These are phyloP conservation scores for Lindgomyces ingoldianus DNA, from an alignment of 495 filamentous ascomycete species.

Conservation along the genomic window DNA sequence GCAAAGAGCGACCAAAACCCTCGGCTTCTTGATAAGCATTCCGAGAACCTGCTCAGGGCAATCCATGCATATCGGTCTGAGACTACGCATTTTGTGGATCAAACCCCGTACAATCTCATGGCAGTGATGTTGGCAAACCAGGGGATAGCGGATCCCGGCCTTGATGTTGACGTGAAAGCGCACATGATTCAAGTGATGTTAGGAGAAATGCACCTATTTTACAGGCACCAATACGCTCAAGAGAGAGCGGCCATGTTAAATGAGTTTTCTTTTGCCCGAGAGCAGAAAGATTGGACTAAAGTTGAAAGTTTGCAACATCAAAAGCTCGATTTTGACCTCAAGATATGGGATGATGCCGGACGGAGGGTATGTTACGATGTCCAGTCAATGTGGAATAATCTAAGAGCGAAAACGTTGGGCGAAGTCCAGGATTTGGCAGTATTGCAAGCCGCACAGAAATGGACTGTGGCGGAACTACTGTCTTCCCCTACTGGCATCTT, in stretches of 20 bases:
- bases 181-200: neutral
- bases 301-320: neutral
- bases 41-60: neutral
- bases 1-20: neutral
- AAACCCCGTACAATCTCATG: neutral
- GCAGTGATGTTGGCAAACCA: conserved; percentile 6
- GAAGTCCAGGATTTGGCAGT: neutral
- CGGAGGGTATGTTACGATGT: neutral
- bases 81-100: neutral
- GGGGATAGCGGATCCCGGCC: conserved; percentile 1
- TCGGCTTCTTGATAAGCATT: neutral
- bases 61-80: conserved; percentile 16
- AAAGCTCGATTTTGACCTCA: neutral
- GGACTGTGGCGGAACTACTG: neutral
- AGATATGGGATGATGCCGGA: neutral
- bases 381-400: neutral
- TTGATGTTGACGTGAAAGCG: neutral
- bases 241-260: neutral
- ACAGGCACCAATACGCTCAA: neutral
- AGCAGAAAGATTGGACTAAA: too few species aligned
- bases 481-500: neutral
- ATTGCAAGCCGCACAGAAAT: neutral
- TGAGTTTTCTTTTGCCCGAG: too few species aligned
- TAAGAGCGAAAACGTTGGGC: neutral
- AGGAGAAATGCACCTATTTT: neutral